Evolutionary conservation across 1,139 yeast species (phyloP).

Genomic region (Debaryomyces robertsiae): DNA sequence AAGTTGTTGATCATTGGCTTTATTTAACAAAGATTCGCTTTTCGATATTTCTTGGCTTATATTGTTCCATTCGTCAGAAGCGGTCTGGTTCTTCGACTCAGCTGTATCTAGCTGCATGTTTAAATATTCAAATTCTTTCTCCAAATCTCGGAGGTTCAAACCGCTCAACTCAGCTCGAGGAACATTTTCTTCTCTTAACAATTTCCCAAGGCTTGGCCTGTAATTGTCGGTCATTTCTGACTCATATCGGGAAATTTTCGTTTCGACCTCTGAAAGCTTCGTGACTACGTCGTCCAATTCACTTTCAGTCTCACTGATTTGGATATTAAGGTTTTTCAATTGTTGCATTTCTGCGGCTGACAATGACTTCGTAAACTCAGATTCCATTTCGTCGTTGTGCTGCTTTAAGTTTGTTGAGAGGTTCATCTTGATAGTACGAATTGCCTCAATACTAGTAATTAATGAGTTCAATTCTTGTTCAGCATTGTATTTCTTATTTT

Average conservation of each 20-base stretch:
- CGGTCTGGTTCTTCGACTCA: conserved; percentile 21
- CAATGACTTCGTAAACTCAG: conserved; percentile 58
- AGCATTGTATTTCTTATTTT: conserved; percentile 41
- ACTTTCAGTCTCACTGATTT: conserved; percentile 45
- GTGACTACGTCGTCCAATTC: conserved; percentile 46
- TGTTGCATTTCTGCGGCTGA: conserved; percentile 39
- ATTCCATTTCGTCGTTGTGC: conserved; percentile 51
- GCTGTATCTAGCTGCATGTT: conserved; percentile 27
- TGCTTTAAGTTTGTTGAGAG: conserved; percentile 37
- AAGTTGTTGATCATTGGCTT: conserved; percentile 60
- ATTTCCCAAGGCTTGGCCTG: conserved; percentile 34
- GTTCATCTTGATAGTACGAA: conserved; percentile 28
- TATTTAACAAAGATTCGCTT: conserved; percentile 45
- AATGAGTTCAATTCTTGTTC: conserved; percentile 46
- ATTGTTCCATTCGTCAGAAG: conserved; percentile 25
- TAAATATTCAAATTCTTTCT: conserved; percentile 26
- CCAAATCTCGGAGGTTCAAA: conserved; percentile 43
- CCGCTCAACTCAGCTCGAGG: conserved; percentile 43
- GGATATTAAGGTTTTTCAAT: conserved; percentile 39
- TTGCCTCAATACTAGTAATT: conserved; percentile 22
- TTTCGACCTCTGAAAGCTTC: conserved; percentile 51
- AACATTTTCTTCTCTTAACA: conserved; percentile 40
- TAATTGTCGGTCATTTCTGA: conserved; percentile 61
- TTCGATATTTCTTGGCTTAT: conserved; percentile 36
- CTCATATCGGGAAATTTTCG: conserved; percentile 51